Percentiles rank a stretch among this genome's conserved stretches.
These are phyloP conservation scores for Nakazawaea molendinolei DNA, from an alignment of 805 yeast species.

Conservation along the genomic window DNA sequence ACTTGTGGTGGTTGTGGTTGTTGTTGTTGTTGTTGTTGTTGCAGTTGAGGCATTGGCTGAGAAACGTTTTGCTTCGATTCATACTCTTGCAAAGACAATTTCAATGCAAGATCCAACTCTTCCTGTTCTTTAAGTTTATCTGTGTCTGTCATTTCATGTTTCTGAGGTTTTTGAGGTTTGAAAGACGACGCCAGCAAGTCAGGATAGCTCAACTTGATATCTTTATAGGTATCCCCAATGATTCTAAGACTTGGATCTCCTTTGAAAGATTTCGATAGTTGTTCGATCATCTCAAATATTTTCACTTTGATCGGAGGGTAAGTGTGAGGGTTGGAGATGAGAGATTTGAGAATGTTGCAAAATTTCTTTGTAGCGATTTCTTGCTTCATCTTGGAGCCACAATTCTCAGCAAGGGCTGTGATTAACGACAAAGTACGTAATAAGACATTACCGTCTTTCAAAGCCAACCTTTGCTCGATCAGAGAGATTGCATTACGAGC, in stretches of 20 bases:
- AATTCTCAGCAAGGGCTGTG: constrained; percentile 65
- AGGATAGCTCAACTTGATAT: constrained; percentile 38
- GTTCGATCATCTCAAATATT: constrained; percentile 60
- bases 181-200: constrained; percentile 15
- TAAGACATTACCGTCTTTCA: constrained; percentile 58
- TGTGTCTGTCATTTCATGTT: constrained; percentile 37
- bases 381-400: constrained; percentile 63
- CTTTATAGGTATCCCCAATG: constrained; percentile 54
- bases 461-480: constrained; percentile 40
- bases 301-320: constrained; percentile 64
- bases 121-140: constrained; percentile 63
- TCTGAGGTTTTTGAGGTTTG: constrained; percentile 54
- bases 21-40: constrained; percentile 16
- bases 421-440: constrained; percentile 49
- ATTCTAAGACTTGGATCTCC: constrained; percentile 72
- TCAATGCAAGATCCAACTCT: constrained; percentile 70
- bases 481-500: constrained; percentile 39
- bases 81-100: constrained; percentile 62
- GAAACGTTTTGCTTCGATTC: constrained; percentile 29
- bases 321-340: constrained; percentile 47
- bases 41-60: constrained; percentile 12
- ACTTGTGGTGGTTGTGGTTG: constrained; percentile 14
- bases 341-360: constrained; percentile 37
- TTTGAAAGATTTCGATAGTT: constrained; percentile 57
- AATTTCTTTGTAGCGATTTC: constrained; percentile 55